These are phyloP conservation scores for Acanthamoeba lenticulata DNA, from an alignment of 208 protist species.

Conservation along the genomic window DNA sequence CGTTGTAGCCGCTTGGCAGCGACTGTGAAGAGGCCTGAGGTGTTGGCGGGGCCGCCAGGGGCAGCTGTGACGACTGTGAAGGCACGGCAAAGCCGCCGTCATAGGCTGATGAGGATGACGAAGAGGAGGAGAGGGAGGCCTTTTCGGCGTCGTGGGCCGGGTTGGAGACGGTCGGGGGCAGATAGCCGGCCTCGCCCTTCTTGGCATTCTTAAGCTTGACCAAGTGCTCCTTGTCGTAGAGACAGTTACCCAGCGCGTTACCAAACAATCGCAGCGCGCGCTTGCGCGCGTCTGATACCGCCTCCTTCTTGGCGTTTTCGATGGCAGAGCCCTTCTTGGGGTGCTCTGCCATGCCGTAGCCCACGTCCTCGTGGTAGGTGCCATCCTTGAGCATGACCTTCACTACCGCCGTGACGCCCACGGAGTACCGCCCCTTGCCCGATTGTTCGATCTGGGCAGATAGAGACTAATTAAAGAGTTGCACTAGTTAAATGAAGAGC, in stretches of 20 bases:
- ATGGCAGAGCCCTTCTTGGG: conserved; percentile 79
- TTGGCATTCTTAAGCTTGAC: conserved; percentile 58
- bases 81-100: too few species aligned
- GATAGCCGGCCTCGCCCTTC: conserved; percentile 42
- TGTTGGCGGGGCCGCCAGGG: not conserved
- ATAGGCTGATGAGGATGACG: not conserved
- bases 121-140: not conserved
- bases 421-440: conserved; percentile 61
- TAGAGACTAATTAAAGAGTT: not conserved
- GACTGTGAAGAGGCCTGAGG: not conserved
- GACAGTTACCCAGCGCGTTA: conserved; percentile 81
- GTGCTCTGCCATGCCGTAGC: conserved; percentile 81
- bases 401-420: conserved; percentile 79
- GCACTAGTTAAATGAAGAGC: not conserved
- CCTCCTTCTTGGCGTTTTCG: conserved; percentile 85
- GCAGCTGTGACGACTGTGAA: not conserved
- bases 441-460: conserved; percentile 68
- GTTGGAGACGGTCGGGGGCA: not conserved
- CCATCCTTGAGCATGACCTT: conserved; percentile 85
- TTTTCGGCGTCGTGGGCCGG: conserved; percentile 23
- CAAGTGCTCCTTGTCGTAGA: conserved; percentile 84
- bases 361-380: conserved; percentile 85
- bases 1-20: not conserved
- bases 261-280: conserved; percentile 84
- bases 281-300: conserved; percentile 84